Evolutionary conservation across 495 filamentous ascomycete species (phyloP), one percentile per base, ranked within the genome.

Genomic region (Echria macrotheca): DNA sequence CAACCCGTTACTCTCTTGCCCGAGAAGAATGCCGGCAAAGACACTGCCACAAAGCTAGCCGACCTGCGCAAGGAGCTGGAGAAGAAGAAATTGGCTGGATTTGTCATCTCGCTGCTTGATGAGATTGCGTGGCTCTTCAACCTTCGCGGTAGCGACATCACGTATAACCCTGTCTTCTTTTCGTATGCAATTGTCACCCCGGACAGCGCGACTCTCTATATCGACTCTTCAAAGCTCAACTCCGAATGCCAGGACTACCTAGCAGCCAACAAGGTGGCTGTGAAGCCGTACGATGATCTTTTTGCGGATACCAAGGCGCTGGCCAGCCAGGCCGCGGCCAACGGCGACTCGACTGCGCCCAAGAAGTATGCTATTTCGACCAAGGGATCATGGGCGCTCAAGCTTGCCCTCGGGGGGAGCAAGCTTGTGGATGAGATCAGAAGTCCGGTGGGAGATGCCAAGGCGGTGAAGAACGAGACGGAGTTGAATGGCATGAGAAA

Each of bases 71-170:
- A 95, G 63, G 91, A 96, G 53, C 73, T 99, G 15, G 86, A 90
- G 51, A 93, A 88, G 72, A 95, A 88, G 71, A 95, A 95, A 64
- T 83, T 82, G 18, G 77, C 83, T 19, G 91, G 87, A 4, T 88
- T 97, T 48, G 78, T 99, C 52, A 78, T 99, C 33, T 96, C 88
- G 12, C 91, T 95, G 86, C 79, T 99, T 23, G 94, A 99, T 59
- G 94, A 99, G 61, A 85, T 97, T 59, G 94, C 94, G 24, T 99
- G 94, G 94, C 73, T 99, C 31, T 97, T 91, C 67, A 99, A 99
- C 69, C 69, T 99, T 35, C 82, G 94, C 64, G 94, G 94, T 62
- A 95, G 75, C 67, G 94, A 99, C 64, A 99, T 99, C 58, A 86
- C 89, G 2, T 99, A 95, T 71, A 99, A 99, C 60, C 94, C 94